A percentile compares a stretch with the other conserved stretches of the same genome.
Conservation (phyloP, 75 land plant genomes). For the Chamaecyparis obtusa region DNA sequence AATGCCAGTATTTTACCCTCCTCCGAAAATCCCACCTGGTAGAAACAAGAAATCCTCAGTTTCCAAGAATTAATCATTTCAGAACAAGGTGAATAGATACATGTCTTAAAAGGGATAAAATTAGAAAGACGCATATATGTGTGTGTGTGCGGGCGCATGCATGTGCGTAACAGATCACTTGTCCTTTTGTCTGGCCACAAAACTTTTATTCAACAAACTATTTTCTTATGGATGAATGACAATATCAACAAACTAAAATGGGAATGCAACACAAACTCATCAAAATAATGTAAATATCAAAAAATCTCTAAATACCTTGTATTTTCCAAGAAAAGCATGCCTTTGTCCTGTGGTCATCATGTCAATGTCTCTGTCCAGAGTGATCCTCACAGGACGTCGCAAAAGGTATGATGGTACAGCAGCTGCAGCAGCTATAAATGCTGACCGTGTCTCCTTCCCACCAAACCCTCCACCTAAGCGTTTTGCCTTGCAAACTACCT, state of each 20-base stretch:
- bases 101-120: background rate
- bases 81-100: background rate
- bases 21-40: constrained; percentile 85
- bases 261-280: background rate
- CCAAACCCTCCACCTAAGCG: constrained; percentile 99
- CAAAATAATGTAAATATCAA: background rate
- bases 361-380: constrained; percentile 85
- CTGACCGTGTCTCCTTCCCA: constrained; percentile 93
- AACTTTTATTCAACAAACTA: background rate
- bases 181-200: background rate
- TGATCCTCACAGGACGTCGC: constrained; percentile 79
- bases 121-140: too few species aligned
- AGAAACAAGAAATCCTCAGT: background rate
- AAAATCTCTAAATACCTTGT: constrained; percentile 61
- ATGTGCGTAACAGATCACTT: background rate
- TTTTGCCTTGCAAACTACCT: constrained; percentile 95
- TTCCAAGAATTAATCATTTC: background rate
- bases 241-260: background rate
- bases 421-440: constrained; percentile 78
- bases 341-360: constrained; percentile 94
- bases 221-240: background rate
- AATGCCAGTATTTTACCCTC: constrained; percentile 82
- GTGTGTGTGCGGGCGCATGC: too few species aligned
- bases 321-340: constrained; percentile 92
- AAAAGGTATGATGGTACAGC: constrained; percentile 82